Evolutionary conservation across 2,329 filamentous ascomycete genomes (phyloP).

Genomic region (Camptophora hylomeconis): DNA sequence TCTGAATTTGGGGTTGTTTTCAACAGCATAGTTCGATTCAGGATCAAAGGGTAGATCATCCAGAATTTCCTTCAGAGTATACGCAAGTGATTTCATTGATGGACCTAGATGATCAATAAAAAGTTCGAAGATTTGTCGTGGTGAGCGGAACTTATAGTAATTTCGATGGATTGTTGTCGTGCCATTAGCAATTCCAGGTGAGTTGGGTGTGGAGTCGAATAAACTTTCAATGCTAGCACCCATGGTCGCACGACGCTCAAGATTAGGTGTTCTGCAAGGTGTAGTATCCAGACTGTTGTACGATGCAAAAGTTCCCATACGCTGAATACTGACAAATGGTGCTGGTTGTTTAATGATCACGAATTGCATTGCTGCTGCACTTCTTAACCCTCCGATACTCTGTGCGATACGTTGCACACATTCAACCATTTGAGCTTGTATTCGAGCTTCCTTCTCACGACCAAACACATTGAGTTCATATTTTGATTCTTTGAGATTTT

Average conservation of each 20-base stretch:
- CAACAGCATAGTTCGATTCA: conserved; percentile 53
- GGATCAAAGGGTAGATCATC: conserved; percentile 72
- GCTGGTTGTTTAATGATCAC: conserved; percentile 60
- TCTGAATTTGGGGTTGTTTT: conserved; percentile 66
- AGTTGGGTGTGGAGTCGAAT: background rate
- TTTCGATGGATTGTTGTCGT: background rate
- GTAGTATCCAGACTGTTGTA: conserved; percentile 6
- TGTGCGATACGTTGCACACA: conserved; percentile 77
- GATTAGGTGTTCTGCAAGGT: background rate
- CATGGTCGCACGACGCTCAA: background rate
- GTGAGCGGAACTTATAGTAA: conserved; percentile 35
- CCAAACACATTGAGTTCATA: conserved; percentile 78
- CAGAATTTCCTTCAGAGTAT: conserved; percentile 77
- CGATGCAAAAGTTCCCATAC: no score
- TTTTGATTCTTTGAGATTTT: conserved; percentile 71
- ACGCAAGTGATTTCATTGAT: conserved; percentile 91
- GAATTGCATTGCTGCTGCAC: conserved; percentile 82
- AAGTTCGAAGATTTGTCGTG: conserved; percentile 77
- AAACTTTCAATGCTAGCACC: background rate
- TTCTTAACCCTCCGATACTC: conserved; percentile 78
- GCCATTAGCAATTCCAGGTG: background rate
- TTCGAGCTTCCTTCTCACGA: conserved; percentile 61
- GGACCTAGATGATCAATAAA: conserved; percentile 85
- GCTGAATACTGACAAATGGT: no score
- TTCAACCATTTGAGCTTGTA: conserved; percentile 68